Evolutionary conservation across 2,329 filamentous ascomycete genomes (phyloP).

Genomic region (Mycocentrospora acerina): DNA sequence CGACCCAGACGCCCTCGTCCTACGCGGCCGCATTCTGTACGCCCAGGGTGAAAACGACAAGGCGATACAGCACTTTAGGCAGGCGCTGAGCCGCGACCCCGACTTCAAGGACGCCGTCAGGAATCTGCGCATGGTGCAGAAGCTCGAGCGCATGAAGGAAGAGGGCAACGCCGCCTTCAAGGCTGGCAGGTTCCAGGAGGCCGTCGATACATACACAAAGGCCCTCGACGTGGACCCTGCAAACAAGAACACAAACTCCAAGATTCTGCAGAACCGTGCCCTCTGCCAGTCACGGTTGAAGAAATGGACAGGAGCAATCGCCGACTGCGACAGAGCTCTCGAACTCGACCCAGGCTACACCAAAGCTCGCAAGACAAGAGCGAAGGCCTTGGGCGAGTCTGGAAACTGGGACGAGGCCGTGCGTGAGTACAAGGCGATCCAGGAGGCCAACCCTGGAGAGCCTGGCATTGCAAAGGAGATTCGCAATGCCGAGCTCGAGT

Average conservation of each 20-base stretch:
- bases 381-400: constrained; percentile 80
- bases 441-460: constrained; percentile 81
- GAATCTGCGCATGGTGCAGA: constrained; percentile 86
- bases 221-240: constrained; percentile 82
- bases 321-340: constrained; percentile 83
- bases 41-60: constrained; percentile 93
- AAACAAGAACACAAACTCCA: constrained; percentile 92
- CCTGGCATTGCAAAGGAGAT: constrained; percentile 80
- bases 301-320: constrained; percentile 77
- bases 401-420: constrained; percentile 93
- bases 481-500: constrained; percentile 84
- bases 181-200: constrained; percentile 73
- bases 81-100: constrained; percentile 86
- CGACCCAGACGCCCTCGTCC: constrained; percentile 89
- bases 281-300: constrained; percentile 82
- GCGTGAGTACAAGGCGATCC: constrained; percentile 82
- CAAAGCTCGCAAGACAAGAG: constrained; percentile 92
- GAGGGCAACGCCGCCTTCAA: constrained; percentile 93
- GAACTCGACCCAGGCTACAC: constrained; percentile 79
- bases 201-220: constrained; percentile 80
- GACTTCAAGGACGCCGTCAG: constrained; percentile 88
- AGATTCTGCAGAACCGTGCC: constrained; percentile 91
- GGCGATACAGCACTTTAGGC: constrained; percentile 87
- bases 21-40: constrained; percentile 85
- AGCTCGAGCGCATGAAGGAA: constrained; percentile 88